These are phyloP conservation scores for Inonotus hispidus DNA, from an alignment of 1,284 basidiomycete species.

Conservation along the genomic window DNA sequence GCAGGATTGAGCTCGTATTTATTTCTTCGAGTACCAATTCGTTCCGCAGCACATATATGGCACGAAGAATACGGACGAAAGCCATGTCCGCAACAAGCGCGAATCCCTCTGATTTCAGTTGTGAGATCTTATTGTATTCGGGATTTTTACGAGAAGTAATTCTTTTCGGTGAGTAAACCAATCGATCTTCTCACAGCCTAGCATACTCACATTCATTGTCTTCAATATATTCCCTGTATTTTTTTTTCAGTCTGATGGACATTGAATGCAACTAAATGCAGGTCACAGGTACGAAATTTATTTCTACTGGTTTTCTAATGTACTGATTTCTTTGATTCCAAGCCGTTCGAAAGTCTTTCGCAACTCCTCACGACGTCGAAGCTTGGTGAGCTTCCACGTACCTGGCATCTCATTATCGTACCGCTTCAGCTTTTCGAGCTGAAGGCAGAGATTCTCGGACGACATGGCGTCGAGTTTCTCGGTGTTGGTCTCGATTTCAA, in stretches of 20 bases:
- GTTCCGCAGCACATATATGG: too few relatives aligned
- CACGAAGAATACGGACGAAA: too few relatives aligned
- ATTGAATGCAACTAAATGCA: too few relatives aligned
- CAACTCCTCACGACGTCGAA: background rate
- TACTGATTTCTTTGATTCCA: background rate
- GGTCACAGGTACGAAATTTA: background rate
- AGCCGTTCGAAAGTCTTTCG: background rate
- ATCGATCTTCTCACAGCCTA: background rate
- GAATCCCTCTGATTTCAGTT: background rate
- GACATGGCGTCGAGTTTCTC: background rate
- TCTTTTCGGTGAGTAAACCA: background rate
- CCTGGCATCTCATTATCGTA: background rate
- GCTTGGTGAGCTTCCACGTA: background rate
- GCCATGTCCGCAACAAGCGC: too few relatives aligned
- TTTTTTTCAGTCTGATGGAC: too few relatives aligned
- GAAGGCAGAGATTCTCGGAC: background rate
- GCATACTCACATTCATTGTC: background rate
- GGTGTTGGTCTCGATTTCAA: background rate
- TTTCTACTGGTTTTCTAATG: background rate
- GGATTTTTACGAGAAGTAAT: background rate
- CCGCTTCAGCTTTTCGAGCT: background rate
- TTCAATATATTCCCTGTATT: background rate
- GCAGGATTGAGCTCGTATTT: too few relatives aligned
- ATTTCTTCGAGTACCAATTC: too few relatives aligned
- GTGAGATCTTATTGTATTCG: background rate